Evolutionary conservation across 768 basidiomycete genomes (phyloP), one percentile per base, ranked within the genome.

Genomic region (Pisolithus sp.): DNA sequence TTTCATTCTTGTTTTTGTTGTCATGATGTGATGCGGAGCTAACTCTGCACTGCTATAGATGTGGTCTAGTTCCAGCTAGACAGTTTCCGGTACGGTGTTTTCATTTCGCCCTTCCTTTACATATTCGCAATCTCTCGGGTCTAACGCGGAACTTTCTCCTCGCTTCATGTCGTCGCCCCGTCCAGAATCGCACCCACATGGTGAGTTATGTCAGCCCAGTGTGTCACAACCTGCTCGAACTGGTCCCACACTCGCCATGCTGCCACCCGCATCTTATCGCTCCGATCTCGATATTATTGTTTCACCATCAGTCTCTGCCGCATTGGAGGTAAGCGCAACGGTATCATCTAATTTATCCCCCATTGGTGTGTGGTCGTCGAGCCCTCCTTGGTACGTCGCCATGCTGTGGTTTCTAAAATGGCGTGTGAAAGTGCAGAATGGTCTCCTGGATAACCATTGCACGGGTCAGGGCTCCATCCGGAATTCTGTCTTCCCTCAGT

Each of bases 91-190:
- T 24, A 57, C 44, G 50, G 62, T 45, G 24, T 50, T 50, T 21
- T 50, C 48, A 49, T 51, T 49, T 55, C 44, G 51, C 46, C 53
- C 66, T 67, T 68, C 65, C 59, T 52, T 67, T 68, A 67, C 65
- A 67, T 68, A 64, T 45, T 45, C 43, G 43, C 59, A 54, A 46
- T 46, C 53, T 58, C 46, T 62, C 61, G 66, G 67, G 54, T 56
- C 63, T 63, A 68, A 59, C 58, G 61, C 65, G 67, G 67, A 55
- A 46, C 59, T 57, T 61, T 55, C 52, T 62, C 43, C 44, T 66
- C 60, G 54, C 52, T 59, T 59, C 59, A 64, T 55, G 58, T 63
- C 55, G 55, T 51, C 51, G 50, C 44, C 43, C 38, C 40, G 53
- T 46, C 46, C 58, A 53, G 58, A 57, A 60, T 64, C 54, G 36